Evolutionary conservation across 2,329 filamentous ascomycete genomes (phyloP).

Genomic region (Colletotrichum liriopes): DNA sequence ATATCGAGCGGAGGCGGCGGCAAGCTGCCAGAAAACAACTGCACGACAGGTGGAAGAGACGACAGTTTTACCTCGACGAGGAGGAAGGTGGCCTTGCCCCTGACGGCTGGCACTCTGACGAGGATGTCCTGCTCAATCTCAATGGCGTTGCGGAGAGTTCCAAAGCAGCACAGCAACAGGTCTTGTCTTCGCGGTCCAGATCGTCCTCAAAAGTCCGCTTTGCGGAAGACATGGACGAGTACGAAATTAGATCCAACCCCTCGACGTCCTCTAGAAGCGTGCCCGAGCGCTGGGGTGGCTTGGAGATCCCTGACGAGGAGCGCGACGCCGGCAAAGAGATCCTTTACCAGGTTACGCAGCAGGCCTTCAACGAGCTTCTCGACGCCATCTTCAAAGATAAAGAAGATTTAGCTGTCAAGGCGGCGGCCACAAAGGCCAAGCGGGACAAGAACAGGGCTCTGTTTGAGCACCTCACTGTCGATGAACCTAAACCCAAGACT

Average conservation of each 20-base stretch:
- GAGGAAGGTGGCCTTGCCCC: constrained; percentile 83
- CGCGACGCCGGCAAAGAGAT: constrained; percentile 89
- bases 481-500: constrained; percentile 35
- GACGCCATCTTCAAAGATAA: constrained; percentile 87
- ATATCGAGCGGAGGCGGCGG: constrained; percentile 57
- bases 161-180: constrained; percentile 56
- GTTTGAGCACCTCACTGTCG: constrained; percentile 55
- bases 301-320: constrained; percentile 85
- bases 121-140: constrained; percentile 67
- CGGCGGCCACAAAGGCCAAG: constrained; percentile 73
- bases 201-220: constrained; percentile 87
- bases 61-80: constrained; percentile 87
- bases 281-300: constrained; percentile 82
- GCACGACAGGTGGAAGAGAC: constrained; percentile 81
- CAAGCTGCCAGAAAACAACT: constrained; percentile 66
- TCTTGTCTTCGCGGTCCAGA: constrained; percentile 71
- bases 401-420: constrained; percentile 82
- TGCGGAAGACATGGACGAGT: constrained; percentile 79
- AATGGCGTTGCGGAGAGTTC: constrained; percentile 60
- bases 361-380: constrained; percentile 93
- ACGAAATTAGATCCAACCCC: constrained; percentile 79
- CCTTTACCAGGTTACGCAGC: constrained; percentile 91
- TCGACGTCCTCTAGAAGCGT: constrained; percentile 81
- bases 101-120: constrained; percentile 73
- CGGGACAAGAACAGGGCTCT: constrained; percentile 71